These are phyloP conservation scores for Fusarium dlaminii DNA, from an alignment of 2,329 filamentous ascomycete species.

Conservation along the genomic window DNA sequence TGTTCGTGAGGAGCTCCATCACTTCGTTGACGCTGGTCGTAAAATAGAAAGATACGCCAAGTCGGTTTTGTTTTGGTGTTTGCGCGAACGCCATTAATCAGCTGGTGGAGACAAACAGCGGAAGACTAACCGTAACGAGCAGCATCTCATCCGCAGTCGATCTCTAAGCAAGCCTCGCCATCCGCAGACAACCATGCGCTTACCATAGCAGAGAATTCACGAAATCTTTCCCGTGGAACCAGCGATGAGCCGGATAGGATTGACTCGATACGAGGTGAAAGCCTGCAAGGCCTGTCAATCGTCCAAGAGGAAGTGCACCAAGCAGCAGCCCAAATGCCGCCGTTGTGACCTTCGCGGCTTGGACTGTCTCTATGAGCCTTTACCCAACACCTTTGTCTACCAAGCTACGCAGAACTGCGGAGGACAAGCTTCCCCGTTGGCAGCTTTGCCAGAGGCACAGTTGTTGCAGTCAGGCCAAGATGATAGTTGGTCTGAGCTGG, in stretches of 20 bases:
- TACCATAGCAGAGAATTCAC: neutral
- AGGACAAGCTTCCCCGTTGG: neutral
- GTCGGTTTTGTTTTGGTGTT: neutral
- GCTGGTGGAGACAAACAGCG: neutral
- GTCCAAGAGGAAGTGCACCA: slow-evolving; percentile 34
- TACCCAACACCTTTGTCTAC: slow-evolving; percentile 16
- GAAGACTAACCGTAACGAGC: slow-evolving; percentile 16
- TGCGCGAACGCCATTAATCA: neutral
- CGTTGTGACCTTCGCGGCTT: slow-evolving; percentile 29
- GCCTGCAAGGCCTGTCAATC: slow-evolving; percentile 24
- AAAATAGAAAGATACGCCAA: too few species aligned
- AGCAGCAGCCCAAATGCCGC: slow-evolving; percentile 25
- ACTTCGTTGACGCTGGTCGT: neutral
- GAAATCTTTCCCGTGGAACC: neutral
- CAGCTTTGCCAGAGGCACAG: neutral
- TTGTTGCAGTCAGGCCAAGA: neutral
- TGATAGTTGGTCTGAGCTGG: neutral
- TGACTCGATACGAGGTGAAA: neutral
- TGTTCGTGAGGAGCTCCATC: neutral
- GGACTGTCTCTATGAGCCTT: slow-evolving; percentile 31
- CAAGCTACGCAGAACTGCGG: neutral
- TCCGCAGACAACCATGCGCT: neutral
- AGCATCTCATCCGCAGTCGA: neutral
- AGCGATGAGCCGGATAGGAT: neutral
- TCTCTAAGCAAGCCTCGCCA: neutral